Conservation (phyloP, 495 filamentous ascomycete genomes). For the Penicillium fimorum region DNA sequence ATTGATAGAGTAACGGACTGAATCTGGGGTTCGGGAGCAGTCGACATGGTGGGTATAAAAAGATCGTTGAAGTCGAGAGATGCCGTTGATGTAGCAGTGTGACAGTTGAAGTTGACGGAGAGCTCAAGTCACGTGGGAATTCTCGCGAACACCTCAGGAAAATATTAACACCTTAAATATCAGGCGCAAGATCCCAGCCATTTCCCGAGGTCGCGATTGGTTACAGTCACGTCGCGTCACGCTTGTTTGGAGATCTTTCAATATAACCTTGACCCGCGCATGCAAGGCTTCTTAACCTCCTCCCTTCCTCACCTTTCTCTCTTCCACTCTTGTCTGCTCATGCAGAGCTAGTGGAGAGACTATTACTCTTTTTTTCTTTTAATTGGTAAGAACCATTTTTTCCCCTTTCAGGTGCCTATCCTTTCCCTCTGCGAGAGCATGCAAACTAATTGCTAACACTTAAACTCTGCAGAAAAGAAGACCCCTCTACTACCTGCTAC, state of each 20-base stretch:
- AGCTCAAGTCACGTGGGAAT: slow-evolving; percentile 1
- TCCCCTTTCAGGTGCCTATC: not conserved
- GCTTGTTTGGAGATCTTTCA: slow-evolving; percentile 38
- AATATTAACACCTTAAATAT: not conserved
- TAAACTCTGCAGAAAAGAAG: slow-evolving; percentile 25
- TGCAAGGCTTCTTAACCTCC: slow-evolving; percentile 39
- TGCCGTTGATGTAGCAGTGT: slow-evolving; percentile 1
- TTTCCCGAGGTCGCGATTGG: slow-evolving; percentile 37
- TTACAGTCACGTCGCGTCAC: slow-evolving; percentile 50
- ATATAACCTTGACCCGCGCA: slow-evolving; percentile 37
- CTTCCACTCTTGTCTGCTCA: slow-evolving; percentile 20
- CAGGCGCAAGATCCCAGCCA: not conserved
- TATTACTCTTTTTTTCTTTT: slow-evolving; percentile 17
- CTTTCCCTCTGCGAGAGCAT: slow-evolving; percentile 4
- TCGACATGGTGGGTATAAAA: slow-evolving; percentile 53
- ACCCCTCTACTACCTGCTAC: slow-evolving; percentile 23
- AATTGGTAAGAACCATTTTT: slow-evolving; percentile 13
- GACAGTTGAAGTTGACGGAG: slow-evolving; percentile 2
- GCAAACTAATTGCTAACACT: slow-evolving; percentile 26
- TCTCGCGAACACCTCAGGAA: not conserved
- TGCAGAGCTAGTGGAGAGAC: slow-evolving; percentile 18
- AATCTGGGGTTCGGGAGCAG: slow-evolving; percentile 63
- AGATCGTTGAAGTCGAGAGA: not conserved
- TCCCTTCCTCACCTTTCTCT: slow-evolving; percentile 25
- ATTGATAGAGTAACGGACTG: slow-evolving; percentile 55